Evolutionary conservation across 2,329 filamentous ascomycete species (phyloP), one percentile per base, ranked within the genome.

Genomic region (Fusarium nisikadoi): DNA sequence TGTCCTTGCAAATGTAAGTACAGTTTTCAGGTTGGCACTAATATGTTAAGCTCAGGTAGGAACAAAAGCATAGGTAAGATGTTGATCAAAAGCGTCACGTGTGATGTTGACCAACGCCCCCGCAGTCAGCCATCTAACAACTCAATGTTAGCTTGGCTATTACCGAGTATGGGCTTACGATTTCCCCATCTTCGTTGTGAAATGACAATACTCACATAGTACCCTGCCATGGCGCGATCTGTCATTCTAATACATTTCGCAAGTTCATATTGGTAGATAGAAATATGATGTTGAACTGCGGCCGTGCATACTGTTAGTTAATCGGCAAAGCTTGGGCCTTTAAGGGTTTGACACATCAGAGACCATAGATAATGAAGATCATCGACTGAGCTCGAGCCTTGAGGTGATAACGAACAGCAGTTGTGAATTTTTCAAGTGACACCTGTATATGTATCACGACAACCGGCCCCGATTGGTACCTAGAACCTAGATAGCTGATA

Each of bases 281-380:
- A 53, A 23, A 33, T 14, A 23, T 29, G 33, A 33, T 53, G 27
- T 68, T 54, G 25, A 35, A 46, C n/a, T 35, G 29, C 11, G 65
- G 25, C 47, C 66, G 58, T 70, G 65, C 41, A 42, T 41, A 47
- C 25, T 31, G 31, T 41, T 27, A 38, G 31, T 41, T 27, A 38
- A 41, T 43, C 20, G n/a, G 46, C 49, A 43, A 73, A 73, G 70
- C 70, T 68, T 52, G 66, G 62, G 54, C 59, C 39, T 61, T 23
- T 33, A 11, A 13, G 35, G 36, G 57, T 64, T 65, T 61, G 45
- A 68, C 54, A 57, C 52, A 45, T 55, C 53, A 68, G 38, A 58
- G 31, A 46, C 25, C 43, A 42, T 31, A 39, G 6, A 11, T 12
- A 13, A 39, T n/a, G 25, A 46, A 53, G 45, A 57, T 46, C 25